Conservation (phyloP, 1,139 yeast genomes). For the Saccharomyces pastorianus region DNA sequence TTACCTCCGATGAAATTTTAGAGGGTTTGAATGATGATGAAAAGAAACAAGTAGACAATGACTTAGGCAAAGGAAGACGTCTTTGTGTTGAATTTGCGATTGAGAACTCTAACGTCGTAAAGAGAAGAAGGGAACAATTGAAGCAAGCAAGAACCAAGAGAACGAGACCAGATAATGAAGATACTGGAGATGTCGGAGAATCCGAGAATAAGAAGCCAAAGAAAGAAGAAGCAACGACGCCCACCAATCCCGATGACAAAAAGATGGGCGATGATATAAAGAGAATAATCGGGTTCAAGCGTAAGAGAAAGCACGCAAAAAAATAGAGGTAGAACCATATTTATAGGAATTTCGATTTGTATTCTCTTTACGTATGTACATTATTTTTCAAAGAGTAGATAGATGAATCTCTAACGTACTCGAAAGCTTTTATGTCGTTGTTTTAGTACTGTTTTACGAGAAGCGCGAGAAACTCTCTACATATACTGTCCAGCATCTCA, state of each 20-base stretch:
- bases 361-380: not conserved
- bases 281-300: constrained; percentile 57
- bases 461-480: not conserved
- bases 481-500: not conserved
- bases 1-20: constrained; percentile 57
- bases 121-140: constrained; percentile 74
- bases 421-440: not conserved
- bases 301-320: constrained; percentile 50
- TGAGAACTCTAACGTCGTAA: constrained; percentile 88
- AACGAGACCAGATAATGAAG: constrained; percentile 28
- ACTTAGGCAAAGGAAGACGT: constrained; percentile 55
- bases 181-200: constrained; percentile 14
- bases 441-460: too few species aligned
- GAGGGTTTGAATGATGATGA: constrained; percentile 71
- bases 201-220: constrained; percentile 10
- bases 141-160: constrained; percentile 39
- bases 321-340: constrained; percentile 19
- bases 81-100: constrained; percentile 92
- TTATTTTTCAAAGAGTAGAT: not conserved
- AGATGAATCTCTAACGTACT: not conserved
- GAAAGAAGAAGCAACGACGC: constrained; percentile 28
- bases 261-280: constrained; percentile 46
- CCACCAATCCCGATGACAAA: constrained; percentile 22
- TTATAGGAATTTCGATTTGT: constrained; percentile 9
- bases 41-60: constrained; percentile 44